These are phyloP conservation scores for Aspergillus novoparasiticus DNA, from an alignment of 2,329 filamentous ascomycete species.

Conservation along the genomic window DNA sequence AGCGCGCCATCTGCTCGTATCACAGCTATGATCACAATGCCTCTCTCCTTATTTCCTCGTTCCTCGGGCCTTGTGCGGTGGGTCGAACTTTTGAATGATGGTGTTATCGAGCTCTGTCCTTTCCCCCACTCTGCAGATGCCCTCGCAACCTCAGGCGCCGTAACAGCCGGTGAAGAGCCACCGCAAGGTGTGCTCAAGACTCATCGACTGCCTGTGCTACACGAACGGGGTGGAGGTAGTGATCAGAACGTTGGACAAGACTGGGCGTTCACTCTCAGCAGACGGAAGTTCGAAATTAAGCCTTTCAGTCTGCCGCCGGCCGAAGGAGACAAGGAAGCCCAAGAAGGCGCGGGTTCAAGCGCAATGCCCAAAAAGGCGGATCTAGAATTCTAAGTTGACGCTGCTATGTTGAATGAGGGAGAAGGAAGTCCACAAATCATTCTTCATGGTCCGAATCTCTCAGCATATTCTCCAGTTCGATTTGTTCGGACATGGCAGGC, in stretches of 20 bases:
- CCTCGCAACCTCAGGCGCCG: conserved; percentile 54
- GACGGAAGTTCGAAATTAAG: conserved; percentile 79
- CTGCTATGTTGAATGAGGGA: conserved; percentile 7
- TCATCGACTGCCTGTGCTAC: conserved; percentile 79
- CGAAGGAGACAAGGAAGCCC: conserved; percentile 70
- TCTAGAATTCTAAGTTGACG: conserved; percentile 67
- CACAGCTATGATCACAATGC: conserved; percentile 75
- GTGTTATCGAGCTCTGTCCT: conserved; percentile 79
- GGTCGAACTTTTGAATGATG: conserved; percentile 83
- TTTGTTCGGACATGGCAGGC: conserved; percentile 61
- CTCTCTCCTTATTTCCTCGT: conserved; percentile 77
- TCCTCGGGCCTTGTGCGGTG: conserved; percentile 75
- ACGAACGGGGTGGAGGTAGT: conserved; percentile 84
- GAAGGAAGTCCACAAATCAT: conserved; percentile 19
- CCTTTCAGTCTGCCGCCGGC: conserved; percentile 88
- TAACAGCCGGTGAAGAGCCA: conserved; percentile 68
- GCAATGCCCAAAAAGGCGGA: conserved; percentile 64
- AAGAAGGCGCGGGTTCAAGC: conserved; percentile 49
- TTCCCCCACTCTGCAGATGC: conserved; percentile 64
- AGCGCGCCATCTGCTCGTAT: conserved; percentile 66
- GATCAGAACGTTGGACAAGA: conserved; percentile 74
- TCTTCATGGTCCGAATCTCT: conserved; percentile 44
- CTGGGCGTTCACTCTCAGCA: conserved; percentile 85
- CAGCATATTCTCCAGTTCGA: conserved; percentile 65
- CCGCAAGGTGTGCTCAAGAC: conserved; percentile 84